Base-by-base conservation (phyloP, 164 flowering plant genomes). In the Magnolia changhungtana region DNA sequence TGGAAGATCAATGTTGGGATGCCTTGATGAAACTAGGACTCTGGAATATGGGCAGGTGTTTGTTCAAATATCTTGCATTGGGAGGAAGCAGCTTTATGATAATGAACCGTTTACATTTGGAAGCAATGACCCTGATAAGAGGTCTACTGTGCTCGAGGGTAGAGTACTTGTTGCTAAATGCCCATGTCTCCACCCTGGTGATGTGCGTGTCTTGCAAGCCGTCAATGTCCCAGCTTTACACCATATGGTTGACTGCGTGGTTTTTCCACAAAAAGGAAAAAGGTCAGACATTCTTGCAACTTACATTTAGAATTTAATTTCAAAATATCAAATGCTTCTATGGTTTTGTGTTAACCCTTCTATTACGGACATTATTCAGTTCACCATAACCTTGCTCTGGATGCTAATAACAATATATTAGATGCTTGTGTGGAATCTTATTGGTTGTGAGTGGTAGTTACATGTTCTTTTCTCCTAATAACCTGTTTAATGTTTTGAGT, bases 151-250 rank as follows among this genome's bases (percentile, higher is more conserved):
- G 66, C 75, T 89, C 29, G 23, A 74, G 75, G 94, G 97, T 45
- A 81, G 75, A 49, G 92, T 96, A 2, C 81, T 90, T 51, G 98
- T 96, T 76, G 96, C 99, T 8, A 96, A 91, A 86, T 94, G 94
- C 73, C 99, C 99, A 0, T 96, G 99, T 71, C 80, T 96, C 61
- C 98, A 96, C 78, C 99, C 99, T 10, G 99, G 98, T 16, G 98
- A 96, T 84, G 86, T 96, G 20, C 95, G 97, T 74, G 87, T 92
- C 69, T 74, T 96, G 72, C 63, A 1, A 77, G 98, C 98, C 65
- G 86, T 92, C 10, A 70, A 92, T 83, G 91, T 89, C 72, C 93
- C 92, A 3, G 85, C 83, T 19, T 81, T 96, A 85, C 85, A 85
- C 65, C 98, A 92, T 77, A 90, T 96, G 97, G 90, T 90, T 73